Evolutionary conservation across 2,329 filamentous ascomycete species (phyloP).

Genomic region (Pseudofabraea citricarpa): DNA sequence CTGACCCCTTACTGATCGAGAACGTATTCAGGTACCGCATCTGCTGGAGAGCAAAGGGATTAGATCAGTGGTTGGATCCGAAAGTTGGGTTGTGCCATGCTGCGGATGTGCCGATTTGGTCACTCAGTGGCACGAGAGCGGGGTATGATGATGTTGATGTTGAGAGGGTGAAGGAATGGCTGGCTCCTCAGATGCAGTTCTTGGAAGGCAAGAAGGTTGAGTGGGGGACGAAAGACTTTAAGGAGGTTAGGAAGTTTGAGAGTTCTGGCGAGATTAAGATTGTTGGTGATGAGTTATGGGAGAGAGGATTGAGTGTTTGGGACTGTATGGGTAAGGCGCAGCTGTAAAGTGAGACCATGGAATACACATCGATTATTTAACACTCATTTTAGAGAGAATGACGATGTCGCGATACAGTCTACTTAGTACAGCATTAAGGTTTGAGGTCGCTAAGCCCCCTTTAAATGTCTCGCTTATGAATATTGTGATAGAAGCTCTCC

Average conservation of each 20-base stretch:
- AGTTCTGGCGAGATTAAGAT: not conserved
- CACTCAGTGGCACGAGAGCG: not conserved
- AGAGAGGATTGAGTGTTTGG: slow-evolving; percentile 1
- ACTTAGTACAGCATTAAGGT: too few relatives aligned
- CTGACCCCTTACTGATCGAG: not conserved
- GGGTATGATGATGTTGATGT: not conserved
- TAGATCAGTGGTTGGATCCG: slow-evolving; percentile 1
- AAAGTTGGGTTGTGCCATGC: not conserved
- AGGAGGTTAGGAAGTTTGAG: not conserved
- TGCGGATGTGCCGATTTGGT: slow-evolving; percentile 1
- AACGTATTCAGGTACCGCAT: not conserved
- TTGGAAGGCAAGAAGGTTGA: not conserved
- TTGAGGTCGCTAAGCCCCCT: too few relatives aligned
- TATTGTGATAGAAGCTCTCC: too few relatives aligned
- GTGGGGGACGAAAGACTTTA: not conserved
- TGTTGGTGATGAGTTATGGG: not conserved
- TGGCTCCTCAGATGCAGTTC: not conserved
- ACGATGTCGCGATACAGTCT: too few relatives aligned
- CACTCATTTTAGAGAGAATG: too few relatives aligned
- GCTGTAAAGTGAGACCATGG: too few relatives aligned
- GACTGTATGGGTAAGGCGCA: not conserved
- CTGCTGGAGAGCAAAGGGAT: slow-evolving; percentile 1
- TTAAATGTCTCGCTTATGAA: too few relatives aligned
- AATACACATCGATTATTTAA: too few relatives aligned
- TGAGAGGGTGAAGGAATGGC: not conserved